Conservation (phyloP, 2,329 filamentous ascomycete species). For the Fusarium pininemorale region DNA sequence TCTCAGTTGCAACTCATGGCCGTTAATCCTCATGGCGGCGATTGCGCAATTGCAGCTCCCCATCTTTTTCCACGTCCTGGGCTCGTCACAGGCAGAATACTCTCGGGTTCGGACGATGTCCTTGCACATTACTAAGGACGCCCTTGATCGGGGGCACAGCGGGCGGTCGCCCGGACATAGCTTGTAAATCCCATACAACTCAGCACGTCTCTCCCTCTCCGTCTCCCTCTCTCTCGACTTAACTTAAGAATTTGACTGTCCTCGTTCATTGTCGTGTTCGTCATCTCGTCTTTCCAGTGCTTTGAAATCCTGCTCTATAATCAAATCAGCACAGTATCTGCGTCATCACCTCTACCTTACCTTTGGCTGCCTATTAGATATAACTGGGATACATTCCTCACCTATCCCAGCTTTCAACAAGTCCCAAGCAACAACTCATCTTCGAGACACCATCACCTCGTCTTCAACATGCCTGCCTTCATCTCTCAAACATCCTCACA, state of each 20-base stretch:
- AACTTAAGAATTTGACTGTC: conserved; percentile 41
- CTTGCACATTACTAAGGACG: conserved; percentile 41
- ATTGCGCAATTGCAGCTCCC: conserved; percentile 50
- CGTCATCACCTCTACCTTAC: conserved; percentile 36
- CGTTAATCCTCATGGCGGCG: conserved; percentile 45
- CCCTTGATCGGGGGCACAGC: conserved; percentile 31
- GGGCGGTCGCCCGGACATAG: conserved; percentile 44
- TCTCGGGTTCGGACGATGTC: conserved; percentile 35
- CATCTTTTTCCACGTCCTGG: conserved; percentile 38
- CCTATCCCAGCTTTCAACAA: conserved; percentile 34
- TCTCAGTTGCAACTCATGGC: conserved; percentile 47
- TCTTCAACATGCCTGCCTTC: conserved; percentile 48
- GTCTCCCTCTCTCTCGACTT: conserved; percentile 27
- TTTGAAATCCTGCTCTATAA: conserved; percentile 28
- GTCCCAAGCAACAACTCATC: conserved; percentile 26
- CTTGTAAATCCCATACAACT: conserved; percentile 39
- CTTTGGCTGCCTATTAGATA: conserved; percentile 18
- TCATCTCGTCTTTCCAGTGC: conserved; percentile 35
- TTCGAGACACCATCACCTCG: conserved; percentile 6
- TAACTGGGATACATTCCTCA: conserved; percentile 33
- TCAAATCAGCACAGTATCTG: conserved; percentile 37
- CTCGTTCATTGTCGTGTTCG: conserved; percentile 31
- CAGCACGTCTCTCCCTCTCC: conserved; percentile 17
- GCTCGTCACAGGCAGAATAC: conserved; percentile 34
- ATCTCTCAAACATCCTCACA: conserved; percentile 53